These are phyloP conservation scores for Kentomonas sorsogonicus DNA, from an alignment of 208 protist species.

Conservation along the genomic window DNA sequence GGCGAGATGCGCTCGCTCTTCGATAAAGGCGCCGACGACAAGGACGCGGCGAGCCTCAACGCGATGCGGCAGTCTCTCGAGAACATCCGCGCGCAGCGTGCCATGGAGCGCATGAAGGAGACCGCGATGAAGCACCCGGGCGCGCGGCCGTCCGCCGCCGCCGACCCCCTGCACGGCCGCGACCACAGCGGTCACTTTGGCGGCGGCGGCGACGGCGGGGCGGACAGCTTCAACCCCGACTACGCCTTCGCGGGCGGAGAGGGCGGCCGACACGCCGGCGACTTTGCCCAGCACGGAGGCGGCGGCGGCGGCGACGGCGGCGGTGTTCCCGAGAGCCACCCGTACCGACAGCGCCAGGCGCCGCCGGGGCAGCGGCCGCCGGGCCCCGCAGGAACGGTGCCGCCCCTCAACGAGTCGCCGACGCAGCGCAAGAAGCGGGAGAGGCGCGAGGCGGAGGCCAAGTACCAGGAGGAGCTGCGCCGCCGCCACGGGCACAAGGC, in stretches of 20 bases:
- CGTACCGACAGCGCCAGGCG: constrained; percentile 13
- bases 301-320: constrained; percentile 5
- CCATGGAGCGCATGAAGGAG: constrained; percentile 86
- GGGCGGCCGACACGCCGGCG: not conserved
- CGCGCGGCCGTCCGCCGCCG: too few species aligned
- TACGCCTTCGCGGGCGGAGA: constrained; percentile 9
- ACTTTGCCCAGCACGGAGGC: constrained; percentile 1
- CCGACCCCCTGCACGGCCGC: constrained; percentile 12
- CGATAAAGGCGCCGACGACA: constrained; percentile 55
- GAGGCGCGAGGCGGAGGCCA: constrained; percentile 51
- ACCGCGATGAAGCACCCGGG: constrained; percentile 57
- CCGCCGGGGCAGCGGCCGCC: constrained; percentile 10
- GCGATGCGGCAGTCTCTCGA: constrained; percentile 84
- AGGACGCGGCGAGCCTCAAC: constrained; percentile 76
- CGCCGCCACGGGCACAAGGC: constrained; percentile 66
- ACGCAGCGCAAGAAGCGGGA: constrained; percentile 49
- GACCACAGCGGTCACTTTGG: constrained; percentile 39
- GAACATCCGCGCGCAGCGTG: constrained; percentile 71
- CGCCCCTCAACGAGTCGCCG: constrained; percentile 14
- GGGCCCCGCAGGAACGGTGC: too few species aligned
- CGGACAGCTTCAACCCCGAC: constrained; percentile 47
- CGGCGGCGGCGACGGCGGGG: constrained; percentile 28
- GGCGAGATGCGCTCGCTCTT: constrained; percentile 73
- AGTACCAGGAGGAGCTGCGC: constrained; percentile 72
- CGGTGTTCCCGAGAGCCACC: not conserved